These are phyloP conservation scores for Erodium texanum DNA, from an alignment of 441 rosid species.

Conservation along the genomic window DNA sequence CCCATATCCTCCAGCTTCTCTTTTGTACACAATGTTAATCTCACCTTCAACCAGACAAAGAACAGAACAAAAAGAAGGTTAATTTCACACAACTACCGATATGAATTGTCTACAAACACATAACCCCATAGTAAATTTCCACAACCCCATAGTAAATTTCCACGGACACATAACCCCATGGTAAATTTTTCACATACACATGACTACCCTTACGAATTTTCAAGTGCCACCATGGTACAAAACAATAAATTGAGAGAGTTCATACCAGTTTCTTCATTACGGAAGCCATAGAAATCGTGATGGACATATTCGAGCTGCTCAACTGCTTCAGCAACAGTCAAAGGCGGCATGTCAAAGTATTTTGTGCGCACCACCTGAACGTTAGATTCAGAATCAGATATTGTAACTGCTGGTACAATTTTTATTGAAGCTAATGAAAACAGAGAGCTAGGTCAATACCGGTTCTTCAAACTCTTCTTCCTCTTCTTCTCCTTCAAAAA, in stretches of 20 bases:
- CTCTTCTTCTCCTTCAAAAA: conserved; percentile 19
- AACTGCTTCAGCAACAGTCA: conserved; percentile 69
- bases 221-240: too few relatives aligned
- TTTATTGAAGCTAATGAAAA: neutral
- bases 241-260: neutral
- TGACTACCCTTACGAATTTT: too few relatives aligned
- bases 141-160: too few relatives aligned
- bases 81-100: too few relatives aligned
- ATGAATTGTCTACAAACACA: too few relatives aligned
- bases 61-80: conserved; percentile 7
- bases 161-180: too few relatives aligned
- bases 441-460: neutral
- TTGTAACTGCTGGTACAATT: neutral
- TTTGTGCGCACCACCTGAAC: conserved; percentile 77
- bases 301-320: conserved; percentile 77
- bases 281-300: conserved; percentile 85
- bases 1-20: conserved; percentile 85
- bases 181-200: too few relatives aligned
- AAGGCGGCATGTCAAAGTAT: conserved; percentile 83
- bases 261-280: conserved; percentile 85
- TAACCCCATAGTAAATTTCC: too few relatives aligned
- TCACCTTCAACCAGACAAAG: conserved; percentile 46
- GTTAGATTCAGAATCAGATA: neutral
- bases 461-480: conserved; percentile 56
- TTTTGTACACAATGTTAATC: conserved; percentile 74